Base-by-base conservation (phyloP, 73 alveolate species). In the Tetrahymena thermophila region DNA sequence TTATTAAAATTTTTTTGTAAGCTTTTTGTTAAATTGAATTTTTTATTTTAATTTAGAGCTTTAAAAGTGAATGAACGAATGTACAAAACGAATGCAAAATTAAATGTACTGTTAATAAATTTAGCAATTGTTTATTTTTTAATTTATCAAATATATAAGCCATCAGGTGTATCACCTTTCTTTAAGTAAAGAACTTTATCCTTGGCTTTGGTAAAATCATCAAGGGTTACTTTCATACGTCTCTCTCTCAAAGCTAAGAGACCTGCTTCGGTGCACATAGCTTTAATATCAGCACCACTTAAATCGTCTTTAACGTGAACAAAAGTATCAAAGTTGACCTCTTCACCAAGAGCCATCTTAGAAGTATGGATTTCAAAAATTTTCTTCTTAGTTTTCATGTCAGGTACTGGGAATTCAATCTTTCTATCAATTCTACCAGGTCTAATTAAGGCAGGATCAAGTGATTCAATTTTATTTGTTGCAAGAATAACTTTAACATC, bases 341-440 rank as follows among this genome's bases (percentile, higher is more conserved):
- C 99, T 43, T 98, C 99, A 56, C 98, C 98, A 97, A 99, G 96
- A 96, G 98, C 97, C 99, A 99, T 99, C 95, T 98, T 99, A 13
- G 98, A 95, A 85, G 99, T 99, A 95, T 99, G 99, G 95, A 99
- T 98, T 97, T 98, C 98, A 98, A 99, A 99, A 93, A 99, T 99
- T 85, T 99, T 99, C 96, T 99, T 98, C 98, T 99, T 99, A 84
- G 99, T 99, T 97, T 97, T 97, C 84, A 96, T 98, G 93, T 99
- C 99, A 23, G 99, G 99, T 85, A 98, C 98, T 28, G 99, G 99
- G 98, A 99, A 99, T 95, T 99, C 99, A 37, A 99, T 99, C 98
- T 99, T 99, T 94, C 99, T 98, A 97, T 99, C 99, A 96, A 99
- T 99, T 94, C 99, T 97, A 94, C 99, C 99, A 21, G 99, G 99